Conservation (phyloP, 768 basidiomycete species). For the Lactarius sp. region DNA sequence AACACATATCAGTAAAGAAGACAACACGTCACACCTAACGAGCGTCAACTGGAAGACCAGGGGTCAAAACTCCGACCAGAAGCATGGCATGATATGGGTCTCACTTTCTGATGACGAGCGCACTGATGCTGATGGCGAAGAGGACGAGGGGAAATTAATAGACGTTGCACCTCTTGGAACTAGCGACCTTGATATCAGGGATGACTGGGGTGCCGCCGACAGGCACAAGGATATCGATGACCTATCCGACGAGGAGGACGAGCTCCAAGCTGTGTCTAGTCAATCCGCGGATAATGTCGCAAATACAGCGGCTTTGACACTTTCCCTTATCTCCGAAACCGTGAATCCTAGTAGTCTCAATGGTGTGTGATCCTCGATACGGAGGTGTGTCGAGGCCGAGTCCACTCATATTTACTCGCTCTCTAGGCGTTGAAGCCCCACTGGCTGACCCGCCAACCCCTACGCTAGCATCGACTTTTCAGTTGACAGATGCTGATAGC, state of each 20-base stretch:
- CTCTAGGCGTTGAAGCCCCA: neutral
- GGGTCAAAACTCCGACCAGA: neutral
- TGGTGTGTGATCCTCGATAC: constrained; percentile 5
- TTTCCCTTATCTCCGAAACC: neutral
- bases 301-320: neutral
- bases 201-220: constrained; percentile 11
- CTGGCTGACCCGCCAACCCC: neutral
- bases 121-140: constrained; percentile 19
- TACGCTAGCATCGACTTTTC: constrained; percentile 3
- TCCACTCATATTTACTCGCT: neutral
- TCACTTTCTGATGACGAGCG: constrained; percentile 12
- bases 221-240: neutral
- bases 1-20: neutral
- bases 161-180: constrained; percentile 21
- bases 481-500: constrained; percentile 20
- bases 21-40: neutral
- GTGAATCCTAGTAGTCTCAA: neutral
- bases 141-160: constrained; percentile 4
- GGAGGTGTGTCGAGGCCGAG: neutral
- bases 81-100: constrained; percentile 3
- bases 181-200: constrained; percentile 23
- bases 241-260: constrained; percentile 13
- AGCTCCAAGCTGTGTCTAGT: neutral
- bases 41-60: neutral
- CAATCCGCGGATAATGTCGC: constrained; percentile 5